Evolutionary conservation across 2,329 filamentous ascomycete species (phyloP), one percentile per base, ranked within the genome.

Genomic region (Chaetomiaceae sp.): DNA sequence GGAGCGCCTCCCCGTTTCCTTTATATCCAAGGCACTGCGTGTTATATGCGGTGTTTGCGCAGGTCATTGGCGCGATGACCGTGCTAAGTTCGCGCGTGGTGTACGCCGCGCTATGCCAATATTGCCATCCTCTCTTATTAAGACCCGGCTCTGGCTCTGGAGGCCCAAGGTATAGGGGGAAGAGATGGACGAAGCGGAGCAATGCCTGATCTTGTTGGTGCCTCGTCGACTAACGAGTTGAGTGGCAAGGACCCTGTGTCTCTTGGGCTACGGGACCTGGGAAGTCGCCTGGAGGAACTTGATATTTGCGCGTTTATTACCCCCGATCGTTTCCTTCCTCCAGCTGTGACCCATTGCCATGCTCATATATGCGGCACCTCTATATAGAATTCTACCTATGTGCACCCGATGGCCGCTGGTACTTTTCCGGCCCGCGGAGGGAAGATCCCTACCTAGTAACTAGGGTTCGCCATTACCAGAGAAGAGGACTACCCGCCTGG

Each of bases 41-140:
- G 49, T 53, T 20, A 55, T 49, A 44, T 44, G 50, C n/a, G 54
- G 59, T 19, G 49, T 52, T 17, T 64, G 60, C 58, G 57, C 58
- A 51, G 61, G 61, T 8, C 59, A 60, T 3, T 55, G 57, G 48
- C 55, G 62, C 13, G 60, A 64, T 44, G 57, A 56, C 31, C 58
- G 61, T 35, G 56, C 58, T 48, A 58, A 61, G 49, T 60, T 63
- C 27, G 60, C 57, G 23, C 50, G 43, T 4, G 54, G 56, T 23
- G 51, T 59, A 34, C 34, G 49, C 27, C 38, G 55, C 10, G 12
- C 20, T 16, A 23, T 46, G 46, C 40, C 45, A 25, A 8, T 45
- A 21, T 16, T 53, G 45, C 46, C 51, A 17, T 21, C 40, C 33
- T 19, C 33, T 35, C 51, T 53, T 6, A 10, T 27, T 17, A 43